These are phyloP conservation scores for Coemansia guatemalensis DNA, from an alignment of 192 early-diverging fungal genomes.

Conservation along the genomic window DNA sequence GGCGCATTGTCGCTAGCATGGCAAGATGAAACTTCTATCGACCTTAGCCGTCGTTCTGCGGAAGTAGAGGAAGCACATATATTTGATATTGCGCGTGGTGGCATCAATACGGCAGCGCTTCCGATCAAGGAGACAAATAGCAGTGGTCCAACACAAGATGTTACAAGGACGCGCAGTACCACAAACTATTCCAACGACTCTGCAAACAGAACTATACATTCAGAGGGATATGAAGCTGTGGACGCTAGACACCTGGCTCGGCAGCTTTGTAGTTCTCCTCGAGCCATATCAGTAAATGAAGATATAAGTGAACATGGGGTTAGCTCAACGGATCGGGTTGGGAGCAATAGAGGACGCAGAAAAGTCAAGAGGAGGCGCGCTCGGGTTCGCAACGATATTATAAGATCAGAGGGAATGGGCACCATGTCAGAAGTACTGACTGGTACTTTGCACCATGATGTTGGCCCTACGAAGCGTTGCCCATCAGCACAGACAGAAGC, in stretches of 20 bases:
- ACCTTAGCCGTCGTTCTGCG: background rate
- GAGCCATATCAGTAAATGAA: background rate
- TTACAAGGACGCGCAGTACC: background rate
- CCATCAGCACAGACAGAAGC: background rate
- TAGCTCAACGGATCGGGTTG: background rate
- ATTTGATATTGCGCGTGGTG: conserved; percentile 19
- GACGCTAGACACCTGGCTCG: background rate
- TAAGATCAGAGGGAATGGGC: background rate
- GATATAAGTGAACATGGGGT: background rate
- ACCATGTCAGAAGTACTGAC: background rate
- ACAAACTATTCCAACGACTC: background rate
- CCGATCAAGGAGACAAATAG: background rate
- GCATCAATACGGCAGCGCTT: background rate
- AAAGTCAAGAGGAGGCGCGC: background rate
- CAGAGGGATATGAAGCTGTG: background rate
- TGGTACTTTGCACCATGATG: background rate
- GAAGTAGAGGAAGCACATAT: conserved; percentile 22
- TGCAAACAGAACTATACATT: background rate
- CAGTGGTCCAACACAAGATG: background rate
- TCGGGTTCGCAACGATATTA: background rate
- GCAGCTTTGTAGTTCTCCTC: background rate
- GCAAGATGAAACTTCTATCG: conserved; percentile 21
- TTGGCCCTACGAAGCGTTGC: background rate
- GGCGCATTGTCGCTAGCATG: conserved; percentile 45
- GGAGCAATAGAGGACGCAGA: background rate